Base-by-base conservation (phyloP, 495 filamentous ascomycete species). In the Penicillium robsamsonii region DNA sequence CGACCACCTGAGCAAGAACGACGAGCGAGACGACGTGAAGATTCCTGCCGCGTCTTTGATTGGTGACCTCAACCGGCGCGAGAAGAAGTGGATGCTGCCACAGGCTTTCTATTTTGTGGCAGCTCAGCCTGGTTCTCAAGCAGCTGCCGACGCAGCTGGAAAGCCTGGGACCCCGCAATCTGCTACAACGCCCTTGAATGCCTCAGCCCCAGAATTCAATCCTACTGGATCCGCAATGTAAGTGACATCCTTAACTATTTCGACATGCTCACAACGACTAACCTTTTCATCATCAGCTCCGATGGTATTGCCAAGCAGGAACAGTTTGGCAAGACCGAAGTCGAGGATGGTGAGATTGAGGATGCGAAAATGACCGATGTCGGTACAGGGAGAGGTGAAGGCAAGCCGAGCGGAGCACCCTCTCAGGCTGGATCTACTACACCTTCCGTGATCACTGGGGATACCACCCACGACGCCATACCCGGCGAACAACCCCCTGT, bases 21-120 rank as follows among this genome's bases (percentile, higher is more conserved):
- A 92, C 27, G 81, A 86, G 48, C 81, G 92, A 60, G 88, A 92
- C 59, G 95, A 99, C 75, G 77, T 99, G 22, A 91, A 93, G 59
- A 86, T 96, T 45, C 87, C 93, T 1, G 92, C 91, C n/a, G 85
- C 86, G 40, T 92, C 92, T 1, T 68, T 96, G 13, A 81, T 90
- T 40, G 91, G 87, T n/a, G 84, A 90, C 53, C 79, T 99, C 38
- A 90, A 89, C 70, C 87, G 82, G 60, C 76, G 88, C 38, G 84
- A 90, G 63, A 84, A 86, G 63, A 82, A 84, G 59, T 97, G 91
- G 94, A 79, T 96, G 45, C 80, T 95, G 62, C 88, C 91, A 25
- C 89, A 93, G 64, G 88, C 86, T 22, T 96, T 96, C 62, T 73
- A 64, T 31, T 22, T 72, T 38, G 59, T 68, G 38, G 65, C 57